A percentile compares a stretch with the other conserved stretches of the same genome.
phyloP scores from a whole-genome alignment of 2,329 filamentous ascomycete species.

The Elsinoe fawcettii region DNA sequence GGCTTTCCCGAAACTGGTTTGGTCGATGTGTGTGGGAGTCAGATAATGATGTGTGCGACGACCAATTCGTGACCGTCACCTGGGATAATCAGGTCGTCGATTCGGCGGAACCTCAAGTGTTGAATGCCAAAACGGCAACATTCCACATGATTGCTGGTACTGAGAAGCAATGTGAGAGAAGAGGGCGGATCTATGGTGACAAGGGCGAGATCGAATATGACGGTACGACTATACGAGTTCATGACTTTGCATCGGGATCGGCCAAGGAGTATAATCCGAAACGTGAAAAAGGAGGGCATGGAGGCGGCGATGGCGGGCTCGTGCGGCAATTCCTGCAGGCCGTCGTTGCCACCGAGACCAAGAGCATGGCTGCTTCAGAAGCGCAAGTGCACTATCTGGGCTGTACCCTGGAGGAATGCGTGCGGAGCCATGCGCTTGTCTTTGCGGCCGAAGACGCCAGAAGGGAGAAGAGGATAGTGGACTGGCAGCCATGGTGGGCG shows the following conservation, averaged over 20 bases:
- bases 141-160: constrained; percentile 95
- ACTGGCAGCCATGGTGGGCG: constrained; percentile 72
- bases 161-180: constrained; percentile 75
- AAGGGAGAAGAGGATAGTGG: constrained; percentile 58
- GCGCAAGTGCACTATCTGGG: constrained; percentile 73
- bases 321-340: constrained; percentile 76
- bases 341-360: constrained; percentile 68
- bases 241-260: constrained; percentile 58
- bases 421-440: constrained; percentile 85
- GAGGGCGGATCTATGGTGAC: constrained; percentile 78
- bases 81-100: constrained; percentile 58
- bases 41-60: constrained; percentile 89
- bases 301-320: constrained; percentile 73
- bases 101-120: constrained; percentile 21
- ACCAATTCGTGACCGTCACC: constrained; percentile 78
- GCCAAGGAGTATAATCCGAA: constrained; percentile 52
- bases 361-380: constrained; percentile 54
- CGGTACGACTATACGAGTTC: constrained; percentile 64
- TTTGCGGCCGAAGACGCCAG: constrained; percentile 91
- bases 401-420: constrained; percentile 74
- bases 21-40: constrained; percentile 92
- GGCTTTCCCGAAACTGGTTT: constrained; percentile 58
- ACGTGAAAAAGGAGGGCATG: constrained; percentile 51
- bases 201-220: constrained; percentile 82
- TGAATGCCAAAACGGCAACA: constrained; percentile 71